A percentile compares a stretch with the other conserved stretches of the same genome.
Conservation (phyloP, 352 stramenopile genomes). For the Discostella stelligera region DNA sequence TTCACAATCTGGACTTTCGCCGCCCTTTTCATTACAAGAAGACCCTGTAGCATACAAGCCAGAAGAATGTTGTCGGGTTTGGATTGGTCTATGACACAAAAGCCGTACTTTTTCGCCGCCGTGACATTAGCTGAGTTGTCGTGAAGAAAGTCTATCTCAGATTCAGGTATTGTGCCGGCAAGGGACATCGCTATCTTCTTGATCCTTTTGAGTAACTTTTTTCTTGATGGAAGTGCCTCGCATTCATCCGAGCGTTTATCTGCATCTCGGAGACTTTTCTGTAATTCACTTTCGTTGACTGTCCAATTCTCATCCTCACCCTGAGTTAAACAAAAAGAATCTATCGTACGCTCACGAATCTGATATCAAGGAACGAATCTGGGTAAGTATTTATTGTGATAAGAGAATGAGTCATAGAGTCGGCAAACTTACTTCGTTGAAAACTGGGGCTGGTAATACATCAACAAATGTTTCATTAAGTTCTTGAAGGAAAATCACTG, state of each 20-base stretch:
- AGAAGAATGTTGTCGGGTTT: conserved; percentile 66
- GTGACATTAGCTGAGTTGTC: background rate
- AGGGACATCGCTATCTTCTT: conserved; percentile 61
- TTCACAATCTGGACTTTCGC: conserved; percentile 25
- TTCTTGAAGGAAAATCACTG: conserved; percentile 34
- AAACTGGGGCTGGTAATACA: conserved; percentile 18
- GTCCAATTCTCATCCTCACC: conserved; percentile 45
- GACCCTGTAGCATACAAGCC: conserved; percentile 61
- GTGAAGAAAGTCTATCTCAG: conserved; percentile 34
- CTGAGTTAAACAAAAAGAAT: conserved; percentile 51
- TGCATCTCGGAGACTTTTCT: conserved; percentile 20
- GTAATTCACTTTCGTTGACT: conserved; percentile 50
- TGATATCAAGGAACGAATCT: background rate
- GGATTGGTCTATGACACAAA: conserved; percentile 64
- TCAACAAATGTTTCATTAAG: conserved; percentile 33
- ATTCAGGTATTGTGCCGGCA: conserved; percentile 27
- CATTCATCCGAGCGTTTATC: conserved; percentile 18
- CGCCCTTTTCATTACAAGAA: conserved; percentile 36
- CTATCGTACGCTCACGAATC: conserved; percentile 51
- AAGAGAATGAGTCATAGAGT: background rate
- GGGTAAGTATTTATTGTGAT: conserved; percentile 5
- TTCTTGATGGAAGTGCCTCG: conserved; percentile 63
- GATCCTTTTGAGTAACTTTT: conserved; percentile 64
- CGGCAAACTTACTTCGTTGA: conserved; percentile 37
- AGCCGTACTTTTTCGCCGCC: conserved; percentile 37